Conservation (phyloP, 2,329 filamentous ascomycete species). For the Colletotrichum sp. region DNA sequence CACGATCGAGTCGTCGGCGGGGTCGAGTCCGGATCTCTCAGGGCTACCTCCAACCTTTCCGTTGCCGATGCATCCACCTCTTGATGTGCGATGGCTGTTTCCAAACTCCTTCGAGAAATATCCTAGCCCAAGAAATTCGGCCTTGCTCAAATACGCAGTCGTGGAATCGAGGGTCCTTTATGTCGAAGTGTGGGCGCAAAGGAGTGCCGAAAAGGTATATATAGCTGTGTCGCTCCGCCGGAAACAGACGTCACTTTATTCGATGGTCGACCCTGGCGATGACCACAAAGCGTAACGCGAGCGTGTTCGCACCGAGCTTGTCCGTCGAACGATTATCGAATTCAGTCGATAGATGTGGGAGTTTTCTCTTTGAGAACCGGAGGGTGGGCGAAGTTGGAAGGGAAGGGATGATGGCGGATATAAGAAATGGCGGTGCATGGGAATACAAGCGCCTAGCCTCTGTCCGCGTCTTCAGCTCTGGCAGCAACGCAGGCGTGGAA, state of each 20-base stretch:
- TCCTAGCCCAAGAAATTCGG: neutral
- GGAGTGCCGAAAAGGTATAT: neutral
- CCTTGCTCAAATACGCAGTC: neutral
- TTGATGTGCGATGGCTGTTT: neutral
- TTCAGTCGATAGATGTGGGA: neutral
- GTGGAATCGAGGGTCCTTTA: neutral
- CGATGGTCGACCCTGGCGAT: neutral
- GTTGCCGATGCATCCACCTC: neutral
- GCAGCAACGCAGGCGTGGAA: neutral
- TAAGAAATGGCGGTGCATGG: neutral
- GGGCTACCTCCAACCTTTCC: neutral
- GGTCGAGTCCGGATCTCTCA: neutral
- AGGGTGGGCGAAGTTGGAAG: neutral
- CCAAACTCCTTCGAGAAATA: neutral
- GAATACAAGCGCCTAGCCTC: neutral
- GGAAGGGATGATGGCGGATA: neutral
- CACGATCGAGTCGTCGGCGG: neutral
- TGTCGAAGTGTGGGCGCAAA: neutral
- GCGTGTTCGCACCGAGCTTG: neutral
- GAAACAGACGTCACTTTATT: neutral
- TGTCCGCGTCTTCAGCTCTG: neutral
- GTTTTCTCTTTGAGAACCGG: neutral
- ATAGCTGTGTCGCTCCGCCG: neutral
- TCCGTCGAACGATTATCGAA: neutral
- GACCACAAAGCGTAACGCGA: neutral